These are phyloP conservation scores for Trifolium pratense DNA, from an alignment of 306 rosid genomes.

Conservation along the genomic window DNA sequence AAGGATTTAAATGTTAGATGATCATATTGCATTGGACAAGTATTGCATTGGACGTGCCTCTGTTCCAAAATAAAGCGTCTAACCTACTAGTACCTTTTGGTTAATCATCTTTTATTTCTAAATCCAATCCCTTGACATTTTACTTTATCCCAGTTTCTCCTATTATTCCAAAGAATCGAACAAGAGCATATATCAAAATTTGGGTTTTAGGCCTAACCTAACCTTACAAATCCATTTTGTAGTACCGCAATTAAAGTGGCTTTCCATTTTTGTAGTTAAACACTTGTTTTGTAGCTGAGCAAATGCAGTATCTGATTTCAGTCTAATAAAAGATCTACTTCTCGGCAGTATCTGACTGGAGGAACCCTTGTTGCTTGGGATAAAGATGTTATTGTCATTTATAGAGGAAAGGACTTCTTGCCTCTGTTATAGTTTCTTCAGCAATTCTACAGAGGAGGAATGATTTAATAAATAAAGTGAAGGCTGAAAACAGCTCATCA, in stretches of 20 bases:
- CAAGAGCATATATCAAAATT: too few species aligned
- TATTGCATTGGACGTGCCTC: not conserved
- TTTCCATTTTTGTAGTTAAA: too few species aligned
- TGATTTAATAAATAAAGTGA: conserved; percentile 45
- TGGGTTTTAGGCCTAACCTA: not conserved
- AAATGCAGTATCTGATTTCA: conserved; percentile 30
- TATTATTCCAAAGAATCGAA: too few species aligned
- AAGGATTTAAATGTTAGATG: too few species aligned
- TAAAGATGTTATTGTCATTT: conserved; percentile 74
- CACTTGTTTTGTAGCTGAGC: too few species aligned
- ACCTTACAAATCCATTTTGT: not conserved
- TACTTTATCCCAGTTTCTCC: too few species aligned
- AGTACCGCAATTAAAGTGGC: too few species aligned
- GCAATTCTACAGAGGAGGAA: conserved; percentile 84
- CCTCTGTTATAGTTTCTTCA: conserved; percentile 81
- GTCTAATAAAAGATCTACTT: conserved; percentile 35
- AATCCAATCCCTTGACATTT: too few species aligned
- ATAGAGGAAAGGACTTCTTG: conserved; percentile 92
- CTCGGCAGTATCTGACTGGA: conserved; percentile 81
- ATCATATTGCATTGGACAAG: not conserved
- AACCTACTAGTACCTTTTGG: too few species aligned
- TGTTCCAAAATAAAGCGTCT: too few species aligned
- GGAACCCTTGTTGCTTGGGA: conserved; percentile 87
- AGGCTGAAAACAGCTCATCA: conserved; percentile 38
- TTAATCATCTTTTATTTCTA: too few species aligned